Percentiles rank a stretch among this genome's conserved stretches.
Conservation (phyloP, 306 rosid species). For the Fragaria ananassa region DNA sequence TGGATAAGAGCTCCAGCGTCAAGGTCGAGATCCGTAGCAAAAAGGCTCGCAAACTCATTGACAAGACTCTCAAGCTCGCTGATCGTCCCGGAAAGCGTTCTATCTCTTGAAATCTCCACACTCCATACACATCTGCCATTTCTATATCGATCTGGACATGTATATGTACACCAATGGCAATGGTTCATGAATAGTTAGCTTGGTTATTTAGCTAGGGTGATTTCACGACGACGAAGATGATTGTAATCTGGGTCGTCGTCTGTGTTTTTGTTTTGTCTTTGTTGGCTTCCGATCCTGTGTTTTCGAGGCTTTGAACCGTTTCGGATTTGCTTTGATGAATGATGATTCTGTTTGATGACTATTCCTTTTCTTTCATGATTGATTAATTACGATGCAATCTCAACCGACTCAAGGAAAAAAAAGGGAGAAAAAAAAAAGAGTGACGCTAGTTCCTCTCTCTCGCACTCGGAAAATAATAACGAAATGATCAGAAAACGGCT, state of each 20-base stretch:
- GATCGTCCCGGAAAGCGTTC: conserved; percentile 48
- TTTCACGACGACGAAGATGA: neutral
- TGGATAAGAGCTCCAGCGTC: conserved; percentile 92
- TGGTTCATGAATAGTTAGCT: neutral
- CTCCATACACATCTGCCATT: neutral
- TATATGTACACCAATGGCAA: neutral
- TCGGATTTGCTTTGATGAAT: conserved; percentile 10
- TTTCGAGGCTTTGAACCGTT: conserved; percentile 15
- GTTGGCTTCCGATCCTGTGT: conserved; percentile 19
- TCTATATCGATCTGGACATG: neutral
- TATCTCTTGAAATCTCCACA: conserved; percentile 4
- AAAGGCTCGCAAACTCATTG: conserved; percentile 74
- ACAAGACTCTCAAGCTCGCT: conserved; percentile 80
- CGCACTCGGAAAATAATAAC: no score
- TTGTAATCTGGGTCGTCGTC: neutral
- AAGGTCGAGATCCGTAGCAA: conserved; percentile 92
- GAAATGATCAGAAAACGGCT: no score
- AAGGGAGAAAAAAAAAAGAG: neutral
- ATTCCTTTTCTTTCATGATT: neutral
- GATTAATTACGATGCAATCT: neutral
- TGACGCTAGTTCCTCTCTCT: no score
- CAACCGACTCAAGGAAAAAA: neutral
- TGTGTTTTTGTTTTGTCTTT: neutral
- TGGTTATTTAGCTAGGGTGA: neutral
- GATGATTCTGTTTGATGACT: neutral